Conservation (phyloP, 179 eudicot genomes). For the Silene vulgaris region DNA sequence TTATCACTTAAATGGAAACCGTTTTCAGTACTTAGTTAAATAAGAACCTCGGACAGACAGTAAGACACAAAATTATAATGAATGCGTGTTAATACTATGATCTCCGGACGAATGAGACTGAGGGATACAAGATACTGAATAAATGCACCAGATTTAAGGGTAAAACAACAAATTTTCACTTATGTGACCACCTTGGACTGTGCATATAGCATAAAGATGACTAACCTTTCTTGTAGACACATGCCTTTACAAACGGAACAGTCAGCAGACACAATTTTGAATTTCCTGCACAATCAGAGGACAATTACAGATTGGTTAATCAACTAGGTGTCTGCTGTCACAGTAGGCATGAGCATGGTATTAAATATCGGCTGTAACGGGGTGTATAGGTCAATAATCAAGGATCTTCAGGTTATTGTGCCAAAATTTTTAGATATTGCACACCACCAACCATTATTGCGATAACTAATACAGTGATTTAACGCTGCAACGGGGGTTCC, state of each 20-base stretch:
- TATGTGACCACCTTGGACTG: constrained; percentile 3
- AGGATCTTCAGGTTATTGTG: background rate
- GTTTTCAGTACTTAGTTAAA: background rate
- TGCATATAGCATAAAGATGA: background rate
- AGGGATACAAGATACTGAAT: background rate
- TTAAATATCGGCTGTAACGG: background rate
- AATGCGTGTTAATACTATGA: background rate
- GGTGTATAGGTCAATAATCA: background rate
- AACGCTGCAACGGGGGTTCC: background rate
- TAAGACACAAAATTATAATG: background rate
- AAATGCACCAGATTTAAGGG: background rate
- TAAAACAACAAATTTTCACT: background rate
- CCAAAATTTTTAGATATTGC: background rate
- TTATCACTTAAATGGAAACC: background rate
- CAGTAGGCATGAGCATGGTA: background rate
- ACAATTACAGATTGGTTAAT: constrained; percentile 5
- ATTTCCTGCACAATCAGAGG: constrained; percentile 5
- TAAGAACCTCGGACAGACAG: background rate
- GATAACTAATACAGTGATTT: background rate
- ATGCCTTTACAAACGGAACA: background rate
- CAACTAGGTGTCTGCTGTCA: constrained; percentile 4
- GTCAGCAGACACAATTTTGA: background rate
- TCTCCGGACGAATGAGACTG: background rate
- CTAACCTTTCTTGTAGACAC: background rate
- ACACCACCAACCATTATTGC: background rate